Base-by-base conservation (phyloP, 305 asterid species). In the Rubia tinctorum region DNA sequence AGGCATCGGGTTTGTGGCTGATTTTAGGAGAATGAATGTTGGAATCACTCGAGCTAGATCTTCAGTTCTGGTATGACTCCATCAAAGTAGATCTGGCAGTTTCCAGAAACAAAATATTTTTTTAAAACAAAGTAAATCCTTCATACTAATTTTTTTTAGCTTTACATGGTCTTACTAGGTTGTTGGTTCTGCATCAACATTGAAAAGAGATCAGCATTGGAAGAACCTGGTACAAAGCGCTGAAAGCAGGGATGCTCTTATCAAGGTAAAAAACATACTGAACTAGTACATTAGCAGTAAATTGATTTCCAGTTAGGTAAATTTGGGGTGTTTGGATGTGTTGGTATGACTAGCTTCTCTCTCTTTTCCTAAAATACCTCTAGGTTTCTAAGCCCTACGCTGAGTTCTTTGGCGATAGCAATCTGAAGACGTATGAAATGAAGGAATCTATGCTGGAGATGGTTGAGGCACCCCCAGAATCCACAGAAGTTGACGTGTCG, bases 11-110 rank as follows among this genome's bases (percentile, higher is more conserved):
- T 95, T 95, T 75, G 96, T 95, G 70, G 70, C 89, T 77, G 98
- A 95, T 89, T 92, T 80, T 80, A 88, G 99, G 78, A 89, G 99
- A 82, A 95, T 95, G 99, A 95, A 95, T 77, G 99, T 95, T 58
- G 99, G 98, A 77, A 91, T 95, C 66, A 95, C 99, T 75, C 85
- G 99, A 74, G 98, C 99, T 53, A 89, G 96, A 83, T 86, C 98
- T 66, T 92, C 99, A 66, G 92, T 95, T 79, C 87, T 95, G 98
- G 99, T 95, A 89, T 68, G 82, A 30, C 64, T 60, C 70, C 14
- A 42, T 69, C 25, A 58, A 34, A 44, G 40, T 56, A 6, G 45
- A 69, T 8, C 69, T 69, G 56, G 61, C 45, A 58, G 30, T 62
- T 44, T 59, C 51, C 53, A 17, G 62, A 45, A 58, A 47, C 58